These are phyloP conservation scores for Rhododendron kiyosumense DNA, from an alignment of 148 eudicot genomes.

Conservation along the genomic window DNA sequence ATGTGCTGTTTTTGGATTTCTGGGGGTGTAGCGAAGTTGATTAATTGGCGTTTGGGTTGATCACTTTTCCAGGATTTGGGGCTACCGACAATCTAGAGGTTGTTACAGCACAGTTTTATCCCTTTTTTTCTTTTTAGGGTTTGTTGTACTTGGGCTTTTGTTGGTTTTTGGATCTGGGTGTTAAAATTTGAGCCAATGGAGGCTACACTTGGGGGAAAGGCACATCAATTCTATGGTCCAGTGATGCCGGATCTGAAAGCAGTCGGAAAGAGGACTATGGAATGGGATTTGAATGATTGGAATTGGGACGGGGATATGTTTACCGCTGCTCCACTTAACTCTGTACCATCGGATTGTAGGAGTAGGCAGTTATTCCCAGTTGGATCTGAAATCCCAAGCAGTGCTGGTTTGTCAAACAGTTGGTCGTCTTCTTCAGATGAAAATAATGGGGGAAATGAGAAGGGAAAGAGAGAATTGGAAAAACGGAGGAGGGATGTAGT, in stretches of 20 bases:
- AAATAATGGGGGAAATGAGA: conserved; percentile 25
- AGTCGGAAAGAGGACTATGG: conserved; percentile 58
- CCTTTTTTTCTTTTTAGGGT: neutral
- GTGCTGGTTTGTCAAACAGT: conserved; percentile 28
- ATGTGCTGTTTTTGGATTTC: conserved; percentile 30
- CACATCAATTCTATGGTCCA: conserved; percentile 41
- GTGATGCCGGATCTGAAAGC: conserved; percentile 43
- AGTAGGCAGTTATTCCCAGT: conserved; percentile 51
- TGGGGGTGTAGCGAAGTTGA: conserved; percentile 22
- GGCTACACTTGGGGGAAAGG: conserved; percentile 44
- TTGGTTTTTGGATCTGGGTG: neutral
- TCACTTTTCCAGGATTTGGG: conserved; percentile 1
- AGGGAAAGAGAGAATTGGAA: conserved; percentile 48
- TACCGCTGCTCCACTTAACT: conserved; percentile 49
- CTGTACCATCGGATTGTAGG: conserved; percentile 46
- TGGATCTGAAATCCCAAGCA: conserved; percentile 30
- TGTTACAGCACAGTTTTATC: neutral
- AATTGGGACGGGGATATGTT: conserved; percentile 86
- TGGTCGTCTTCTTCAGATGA: conserved; percentile 33
- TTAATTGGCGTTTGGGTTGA: conserved; percentile 13
- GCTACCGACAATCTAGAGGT: neutral
- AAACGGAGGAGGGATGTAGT: conserved; percentile 47
- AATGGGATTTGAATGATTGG: conserved; percentile 98
- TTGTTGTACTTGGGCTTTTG: neutral
- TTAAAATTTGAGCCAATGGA: conserved; percentile 37